Evolutionary conservation across 2,329 filamentous ascomycete genomes (phyloP).

Genomic region (Neopestalotiopsis clavispora): DNA sequence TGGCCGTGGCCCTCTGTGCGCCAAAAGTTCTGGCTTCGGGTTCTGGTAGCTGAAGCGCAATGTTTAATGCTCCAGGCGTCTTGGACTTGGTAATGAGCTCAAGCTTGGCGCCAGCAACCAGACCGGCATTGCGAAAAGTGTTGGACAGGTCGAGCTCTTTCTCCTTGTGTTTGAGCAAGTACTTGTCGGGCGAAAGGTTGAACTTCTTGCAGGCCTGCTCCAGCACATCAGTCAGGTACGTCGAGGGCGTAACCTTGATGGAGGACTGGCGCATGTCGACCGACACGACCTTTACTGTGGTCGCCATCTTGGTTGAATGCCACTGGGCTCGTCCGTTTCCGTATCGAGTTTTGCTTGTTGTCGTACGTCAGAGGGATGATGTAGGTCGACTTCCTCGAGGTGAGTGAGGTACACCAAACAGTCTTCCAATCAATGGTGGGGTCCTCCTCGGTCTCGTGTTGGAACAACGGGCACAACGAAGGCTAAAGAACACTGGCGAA

Average conservation of each 20-base stretch:
- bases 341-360: not conserved
- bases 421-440: not conserved
- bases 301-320: slow-evolving; percentile 65
- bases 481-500: not conserved
- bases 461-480: not conserved
- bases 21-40: slow-evolving; percentile 66
- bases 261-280: slow-evolving; percentile 76
- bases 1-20: slow-evolving; percentile 74
- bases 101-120: slow-evolving; percentile 85
- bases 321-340: not conserved
- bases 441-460: slow-evolving; percentile 5
- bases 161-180: slow-evolving; percentile 86
- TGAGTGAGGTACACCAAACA: not conserved
- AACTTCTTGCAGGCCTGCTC: slow-evolving; percentile 88
- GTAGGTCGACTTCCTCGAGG: not conserved
- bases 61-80: slow-evolving; percentile 82
- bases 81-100: slow-evolving; percentile 88
- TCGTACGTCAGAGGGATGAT: not conserved
- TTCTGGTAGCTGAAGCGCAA: slow-evolving; percentile 84
- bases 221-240: slow-evolving; percentile 82
- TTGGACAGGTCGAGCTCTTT: slow-evolving; percentile 86
- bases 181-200: slow-evolving; percentile 72
- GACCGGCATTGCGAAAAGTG: slow-evolving; percentile 81
- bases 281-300: slow-evolving; percentile 87
- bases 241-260: slow-evolving; percentile 83